These are phyloP conservation scores for Paralagenidium karlingii DNA, from an alignment of 352 stramenopile species.

Conservation along the genomic window DNA sequence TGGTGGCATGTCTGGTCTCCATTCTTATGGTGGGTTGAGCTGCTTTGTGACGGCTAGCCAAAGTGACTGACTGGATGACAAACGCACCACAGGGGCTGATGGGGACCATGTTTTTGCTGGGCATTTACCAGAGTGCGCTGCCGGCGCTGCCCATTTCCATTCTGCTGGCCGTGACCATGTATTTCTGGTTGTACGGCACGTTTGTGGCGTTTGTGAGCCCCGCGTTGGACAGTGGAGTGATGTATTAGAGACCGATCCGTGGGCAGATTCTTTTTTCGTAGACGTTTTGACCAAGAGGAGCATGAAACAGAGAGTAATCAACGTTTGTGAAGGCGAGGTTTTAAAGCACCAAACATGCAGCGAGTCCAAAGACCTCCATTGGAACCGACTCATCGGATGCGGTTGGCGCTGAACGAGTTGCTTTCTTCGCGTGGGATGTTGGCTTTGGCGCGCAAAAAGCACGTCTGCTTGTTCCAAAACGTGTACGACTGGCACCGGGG, in stretches of 20 bases:
- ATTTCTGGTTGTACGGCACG: conserved; percentile 68
- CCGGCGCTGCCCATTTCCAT: conserved; percentile 94
- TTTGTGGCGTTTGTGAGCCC: conserved; percentile 51
- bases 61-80: conserved; percentile 2
- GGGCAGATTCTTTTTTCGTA: no score
- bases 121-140: conserved; percentile 91
- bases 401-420: conserved; percentile 48
- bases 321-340: no score
- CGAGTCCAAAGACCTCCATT: no score
- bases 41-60: background rate
- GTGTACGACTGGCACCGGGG: conserved; percentile 47
- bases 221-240: conserved; percentile 24
- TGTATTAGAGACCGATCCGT: no score
- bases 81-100: conserved; percentile 79
- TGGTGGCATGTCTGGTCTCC: conserved; percentile 87
- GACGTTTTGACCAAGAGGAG: no score
- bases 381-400: no score
- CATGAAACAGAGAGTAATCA: no score
- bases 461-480: conserved; percentile 55
- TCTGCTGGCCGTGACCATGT: conserved; percentile 55
- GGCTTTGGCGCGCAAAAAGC: conserved; percentile 37
- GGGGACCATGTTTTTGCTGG: conserved; percentile 92
- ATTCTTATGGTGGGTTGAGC: conserved; percentile 79
- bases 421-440: conserved; percentile 22
- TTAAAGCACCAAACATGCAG: no score